Conservation (phyloP, 192 early-diverging fungal genomes). For the Radiomyces spectabilis region DNA sequence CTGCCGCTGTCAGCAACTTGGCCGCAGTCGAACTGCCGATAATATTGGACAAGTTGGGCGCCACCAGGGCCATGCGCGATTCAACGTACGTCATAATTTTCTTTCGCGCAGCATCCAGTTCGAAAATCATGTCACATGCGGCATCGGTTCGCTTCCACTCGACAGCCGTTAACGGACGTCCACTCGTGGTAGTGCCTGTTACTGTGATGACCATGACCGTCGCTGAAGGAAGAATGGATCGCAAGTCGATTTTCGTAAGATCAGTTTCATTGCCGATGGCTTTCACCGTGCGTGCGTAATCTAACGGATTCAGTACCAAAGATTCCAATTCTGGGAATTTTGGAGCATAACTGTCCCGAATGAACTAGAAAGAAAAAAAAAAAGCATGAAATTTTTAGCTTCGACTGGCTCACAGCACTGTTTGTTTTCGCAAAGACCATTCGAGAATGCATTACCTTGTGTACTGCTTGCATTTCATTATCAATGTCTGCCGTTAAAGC, state of each 20-base stretch:
- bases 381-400: conserved; percentile 1
- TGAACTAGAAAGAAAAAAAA: conserved; percentile 44
- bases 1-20: conserved; percentile 83
- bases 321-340: conserved; percentile 91
- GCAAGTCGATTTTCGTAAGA: conserved; percentile 72
- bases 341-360: conserved; percentile 83
- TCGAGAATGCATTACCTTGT: conserved; percentile 55
- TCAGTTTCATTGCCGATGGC: conserved; percentile 76
- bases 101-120: conserved; percentile 62
- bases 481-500: conserved; percentile 79
- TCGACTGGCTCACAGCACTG: too few relatives aligned
- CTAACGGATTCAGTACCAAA: conserved; percentile 79
- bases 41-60: conserved; percentile 87
- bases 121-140: conserved; percentile 72
- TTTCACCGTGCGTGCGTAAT: conserved; percentile 83
- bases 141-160: conserved; percentile 62
- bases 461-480: conserved; percentile 80
- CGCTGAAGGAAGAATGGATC: conserved; percentile 70
- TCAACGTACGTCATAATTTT: conserved; percentile 89
- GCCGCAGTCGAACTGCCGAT: conserved; percentile 84
- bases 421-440: neutral
- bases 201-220: conserved; percentile 90
- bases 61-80: conserved; percentile 85
- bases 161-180: conserved; percentile 49
- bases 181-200: conserved; percentile 80